Evolutionary conservation across 139 green algal genomes (phyloP), one percentile per base, ranked within the genome.

Genomic region (Axilococcus clingmanii): DNA sequence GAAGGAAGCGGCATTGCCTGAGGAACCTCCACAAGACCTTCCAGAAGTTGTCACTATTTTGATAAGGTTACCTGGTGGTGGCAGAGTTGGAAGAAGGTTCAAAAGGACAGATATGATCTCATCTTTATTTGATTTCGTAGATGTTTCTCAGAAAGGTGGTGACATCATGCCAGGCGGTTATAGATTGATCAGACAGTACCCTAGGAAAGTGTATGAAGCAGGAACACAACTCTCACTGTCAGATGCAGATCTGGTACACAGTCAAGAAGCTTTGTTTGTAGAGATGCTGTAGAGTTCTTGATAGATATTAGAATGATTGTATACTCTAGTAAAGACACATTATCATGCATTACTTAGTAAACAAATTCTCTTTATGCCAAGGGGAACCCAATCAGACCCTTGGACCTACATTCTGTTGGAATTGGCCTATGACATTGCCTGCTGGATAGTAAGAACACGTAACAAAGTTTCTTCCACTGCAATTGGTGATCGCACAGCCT

Each of bases 111-210:
- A 84, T 38, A 16, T 7, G 28, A 0, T 48, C 49, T 50, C 55
- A 30, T 40, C 63, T 14, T 38, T 89, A 20, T 93, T 91, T 55
- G 77, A 88, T 48, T 91, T 76, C 40, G 70, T 93, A 24, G 83
- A 91, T 43, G 62, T 86, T 12, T 49, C 27, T 22, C 25, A 17
- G 27, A 34, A 41, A 30, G 20, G 32, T 1, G 43, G 36, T 30
- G 57, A 43, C 17, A 40, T 86, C 16, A 56, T 40, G 52, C 79
- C 77, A 12, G 79, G 73, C 20, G 31, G 9, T 5, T 93, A 88
- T 55, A 65, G 65, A 46, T 55, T 91, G 30, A 75, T 4, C 11
- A 15, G 27, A 22, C 72, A 81, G 52, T 86, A 78, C 28, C 81
- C 81, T 3, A 74, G 81, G 22, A 63, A 45, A 57, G 54, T 69